Percentiles rank a stretch among this genome's conserved stretches.
These are phyloP conservation scores for Conticribra weissflogii DNA, from an alignment of 108 stramenopile species.

Conservation along the genomic window DNA sequence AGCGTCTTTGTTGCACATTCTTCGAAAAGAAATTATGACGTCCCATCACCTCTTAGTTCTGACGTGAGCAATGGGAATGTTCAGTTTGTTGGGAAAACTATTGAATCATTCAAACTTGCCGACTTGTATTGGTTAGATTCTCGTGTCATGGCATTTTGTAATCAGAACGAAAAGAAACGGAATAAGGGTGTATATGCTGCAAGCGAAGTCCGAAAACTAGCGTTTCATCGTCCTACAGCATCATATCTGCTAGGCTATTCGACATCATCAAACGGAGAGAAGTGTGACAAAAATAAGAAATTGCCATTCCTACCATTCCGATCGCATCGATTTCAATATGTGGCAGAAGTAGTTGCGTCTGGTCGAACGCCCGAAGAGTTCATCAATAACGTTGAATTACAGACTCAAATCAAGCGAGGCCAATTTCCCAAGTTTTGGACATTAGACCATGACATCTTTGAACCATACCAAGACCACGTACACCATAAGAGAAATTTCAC, in stretches of 20 bases:
- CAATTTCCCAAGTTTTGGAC: conserved; percentile 14
- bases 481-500: too few relatives aligned
- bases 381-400: conserved; percentile 9
- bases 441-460: conserved; percentile 36
- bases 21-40: too few relatives aligned
- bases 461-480: conserved; percentile 18
- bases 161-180: conserved; percentile 11
- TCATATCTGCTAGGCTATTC: conserved; percentile 26
- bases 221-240: conserved; percentile 34
- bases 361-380: conserved; percentile 23
- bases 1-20: too few relatives aligned
- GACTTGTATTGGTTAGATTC: conserved; percentile 66
- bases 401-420: neutral
- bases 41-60: too few relatives aligned
- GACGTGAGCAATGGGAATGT: too few relatives aligned
- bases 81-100: conserved; percentile 57
- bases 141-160: conserved; percentile 34
- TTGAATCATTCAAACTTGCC: conserved; percentile 72
- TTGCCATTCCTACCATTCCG: conserved; percentile 36
- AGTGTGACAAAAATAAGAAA: neutral
- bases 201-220: conserved; percentile 21
- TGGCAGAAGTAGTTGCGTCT: conserved; percentile 44
- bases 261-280: neutral
- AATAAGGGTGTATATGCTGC: neutral
- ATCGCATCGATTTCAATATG: conserved; percentile 51